These are phyloP conservation scores for Rhazya stricta DNA, from an alignment of 257 asterid species.

Conservation along the genomic window DNA sequence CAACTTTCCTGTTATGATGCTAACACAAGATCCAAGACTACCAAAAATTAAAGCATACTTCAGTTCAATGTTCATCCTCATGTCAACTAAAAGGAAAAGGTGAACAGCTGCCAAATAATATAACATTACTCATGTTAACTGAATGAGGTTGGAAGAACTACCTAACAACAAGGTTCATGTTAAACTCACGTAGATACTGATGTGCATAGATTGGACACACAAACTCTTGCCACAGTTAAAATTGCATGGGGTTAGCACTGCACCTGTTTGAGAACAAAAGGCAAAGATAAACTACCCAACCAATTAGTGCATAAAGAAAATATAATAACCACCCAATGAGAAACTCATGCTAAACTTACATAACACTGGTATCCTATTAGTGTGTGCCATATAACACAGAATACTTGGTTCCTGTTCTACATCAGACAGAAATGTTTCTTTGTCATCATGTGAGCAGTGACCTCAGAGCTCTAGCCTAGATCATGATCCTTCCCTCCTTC, in stretches of 20 bases:
- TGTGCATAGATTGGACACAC: neutral
- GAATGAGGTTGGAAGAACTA: neutral
- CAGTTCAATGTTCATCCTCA: neutral
- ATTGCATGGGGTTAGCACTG: neutral
- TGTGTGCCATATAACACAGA: neutral
- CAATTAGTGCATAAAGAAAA: neutral
- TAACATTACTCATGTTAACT: neutral
- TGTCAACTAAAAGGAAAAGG: neutral
- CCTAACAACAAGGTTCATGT: neutral
- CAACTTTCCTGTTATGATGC: neutral
- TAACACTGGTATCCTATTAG: neutral
- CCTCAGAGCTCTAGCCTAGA: neutral
- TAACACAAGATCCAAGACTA: neutral
- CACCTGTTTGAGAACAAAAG: neutral
- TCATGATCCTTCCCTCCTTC: neutral
- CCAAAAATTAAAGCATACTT: neutral
- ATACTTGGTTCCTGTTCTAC: conserved; percentile 1
- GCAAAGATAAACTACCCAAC: neutral
- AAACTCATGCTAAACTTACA: neutral
- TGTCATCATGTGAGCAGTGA: neutral
- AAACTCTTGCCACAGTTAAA: neutral
- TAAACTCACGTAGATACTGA: neutral
- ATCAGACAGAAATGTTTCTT: neutral
- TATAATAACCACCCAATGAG: neutral
- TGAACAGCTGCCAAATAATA: neutral